Evolutionary conservation across 306 rosid genomes (phyloP), one percentile per base, ranked within the genome.

Genomic region (Cicer pinnatifidum): DNA sequence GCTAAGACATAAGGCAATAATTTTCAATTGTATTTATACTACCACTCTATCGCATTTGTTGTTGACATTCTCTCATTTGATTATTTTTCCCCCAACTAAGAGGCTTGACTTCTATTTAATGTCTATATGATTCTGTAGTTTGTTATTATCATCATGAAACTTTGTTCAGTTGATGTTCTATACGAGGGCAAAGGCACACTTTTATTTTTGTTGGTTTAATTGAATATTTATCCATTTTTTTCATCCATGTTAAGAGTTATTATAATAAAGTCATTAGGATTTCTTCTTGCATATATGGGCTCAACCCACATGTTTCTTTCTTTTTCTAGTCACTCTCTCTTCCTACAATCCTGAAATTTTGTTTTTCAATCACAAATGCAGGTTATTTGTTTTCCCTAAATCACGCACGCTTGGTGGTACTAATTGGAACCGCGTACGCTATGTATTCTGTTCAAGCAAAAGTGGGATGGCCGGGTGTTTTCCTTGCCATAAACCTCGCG

Each of bases 331-430:
- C 59, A 53, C 17, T 53, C 9, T 16, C 33, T 17, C 11, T 53
- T 17, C 35, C 12, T 8, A 16, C 11, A 37, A 46, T 70, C 47
- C 59, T 43, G 67, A 69, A 73, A 48, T 17, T 41, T 56, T 56
- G 71, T 67, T 64, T 44, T 38, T 43, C 46, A 62, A 76, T 84
- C 44, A 66, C 71, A 17, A 78, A 57, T 88, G 86, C 85, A 95
- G 99, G 99, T 70, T 95, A 89, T 80, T 84, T 95, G 74, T 92
- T 92, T 89, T 91, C 97, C 85, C 83, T 84, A 50, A 95, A 92
- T 80, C 99, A 90, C 85, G 97, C 99, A 69, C 92, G 99, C 63
- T 72, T 92, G 81, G 88, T 87, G 89, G 96, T 90, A 73, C 85
- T 95, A 71, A 57, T 95, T 62, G 97, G 96, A 67, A 60, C 93